A percentile compares a stretch with the other conserved stretches of the same genome.
Conservation (phyloP, 441 rosid species). For the Manihot esculenta region DNA sequence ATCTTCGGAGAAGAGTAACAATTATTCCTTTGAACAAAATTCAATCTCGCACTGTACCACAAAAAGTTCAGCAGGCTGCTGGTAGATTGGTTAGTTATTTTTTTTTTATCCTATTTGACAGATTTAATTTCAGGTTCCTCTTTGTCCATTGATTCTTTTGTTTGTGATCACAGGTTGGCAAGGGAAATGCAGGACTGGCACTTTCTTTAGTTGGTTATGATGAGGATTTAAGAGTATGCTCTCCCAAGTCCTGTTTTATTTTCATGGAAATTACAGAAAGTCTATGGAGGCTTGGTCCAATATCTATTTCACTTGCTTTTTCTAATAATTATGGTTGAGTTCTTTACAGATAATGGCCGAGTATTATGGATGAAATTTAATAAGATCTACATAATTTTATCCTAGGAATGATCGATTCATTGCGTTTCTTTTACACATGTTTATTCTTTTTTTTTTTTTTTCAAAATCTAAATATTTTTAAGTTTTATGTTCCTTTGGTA, state of each 20-base stretch:
- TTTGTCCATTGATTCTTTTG: constrained; percentile 8
- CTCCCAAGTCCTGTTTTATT: not conserved
- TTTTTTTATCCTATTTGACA: constrained; percentile 16
- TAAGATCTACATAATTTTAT: not conserved
- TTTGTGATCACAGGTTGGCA: constrained; percentile 65
- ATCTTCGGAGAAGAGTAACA: constrained; percentile 88
- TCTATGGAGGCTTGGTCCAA: not conserved
- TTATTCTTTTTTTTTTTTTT: not conserved
- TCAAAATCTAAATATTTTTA: constrained; percentile 16
- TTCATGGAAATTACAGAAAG: not conserved
- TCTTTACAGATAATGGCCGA: no score
- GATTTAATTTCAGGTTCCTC: constrained; percentile 4
- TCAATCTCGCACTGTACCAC: constrained; percentile 53
- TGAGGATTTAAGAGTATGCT: constrained; percentile 68
- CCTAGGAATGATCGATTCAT: not conserved
- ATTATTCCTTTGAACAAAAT: constrained; percentile 95
- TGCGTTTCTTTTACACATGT: not conserved
- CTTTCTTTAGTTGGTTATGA: constrained; percentile 88
- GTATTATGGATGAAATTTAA: not conserved
- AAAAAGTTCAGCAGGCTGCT: constrained; percentile 74
- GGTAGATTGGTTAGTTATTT: constrained; percentile 64
- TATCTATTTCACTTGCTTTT: not conserved
- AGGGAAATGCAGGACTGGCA: constrained; percentile 88
- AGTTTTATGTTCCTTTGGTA: not conserved
- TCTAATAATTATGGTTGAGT: not conserved